Conservation (phyloP, 2,329 filamentous ascomycete genomes). For the Alternaria brassicae region DNA sequence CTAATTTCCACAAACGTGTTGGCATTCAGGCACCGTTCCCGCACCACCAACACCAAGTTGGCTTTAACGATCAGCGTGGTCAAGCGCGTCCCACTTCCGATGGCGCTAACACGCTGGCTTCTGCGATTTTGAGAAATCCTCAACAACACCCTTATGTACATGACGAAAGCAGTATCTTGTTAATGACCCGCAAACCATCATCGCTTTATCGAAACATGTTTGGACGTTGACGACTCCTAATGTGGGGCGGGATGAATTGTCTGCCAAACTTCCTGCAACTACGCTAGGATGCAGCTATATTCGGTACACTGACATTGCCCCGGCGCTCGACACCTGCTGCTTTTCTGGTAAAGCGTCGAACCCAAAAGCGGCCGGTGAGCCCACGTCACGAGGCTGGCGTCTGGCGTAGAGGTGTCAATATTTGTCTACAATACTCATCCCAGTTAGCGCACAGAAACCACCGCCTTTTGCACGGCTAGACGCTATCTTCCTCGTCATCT, state of each 20-base stretch:
- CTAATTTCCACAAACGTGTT: constrained; percentile 9
- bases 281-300: background rate
- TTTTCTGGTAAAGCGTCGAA: background rate
- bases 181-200: background rate
- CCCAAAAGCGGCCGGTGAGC: constrained; percentile 3
- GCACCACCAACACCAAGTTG: constrained; percentile 1
- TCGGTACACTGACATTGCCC: background rate
- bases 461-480: background rate
- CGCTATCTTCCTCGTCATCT: constrained; percentile 8
- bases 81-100: background rate
- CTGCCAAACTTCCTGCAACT: background rate
- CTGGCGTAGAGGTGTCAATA: constrained; percentile 10
- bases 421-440: background rate
- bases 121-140: constrained; percentile 7
- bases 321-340: background rate
- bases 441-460: constrained; percentile 4
- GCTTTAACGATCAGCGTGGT: background rate
- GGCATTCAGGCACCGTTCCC: constrained; percentile 10
- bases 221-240: background rate
- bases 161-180: background rate
- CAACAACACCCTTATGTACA: constrained; percentile 11
- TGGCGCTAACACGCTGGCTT: constrained; percentile 3
- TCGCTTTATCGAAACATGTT: background rate
- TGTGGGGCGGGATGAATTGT: background rate
- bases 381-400: constrained; percentile 7